Evolutionary conservation across 2,329 filamentous ascomycete genomes (phyloP), one percentile per base, ranked within the genome.

Genomic region (Exophiala aquamarina): DNA sequence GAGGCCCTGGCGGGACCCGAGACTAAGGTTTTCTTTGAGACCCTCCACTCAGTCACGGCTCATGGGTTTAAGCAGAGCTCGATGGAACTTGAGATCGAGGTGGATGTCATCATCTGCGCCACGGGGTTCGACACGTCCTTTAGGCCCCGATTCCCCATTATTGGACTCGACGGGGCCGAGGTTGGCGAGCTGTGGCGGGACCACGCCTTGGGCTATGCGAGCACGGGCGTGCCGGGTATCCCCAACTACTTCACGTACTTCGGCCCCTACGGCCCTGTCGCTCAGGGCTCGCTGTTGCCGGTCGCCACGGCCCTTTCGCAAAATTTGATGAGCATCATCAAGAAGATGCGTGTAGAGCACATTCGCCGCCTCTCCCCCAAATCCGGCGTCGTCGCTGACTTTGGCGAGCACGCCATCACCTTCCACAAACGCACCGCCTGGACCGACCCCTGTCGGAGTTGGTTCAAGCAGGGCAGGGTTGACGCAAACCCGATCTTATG

Each of bases 211-310:
- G 15, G 15, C 13, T 44, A 34, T 29, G n/a, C 35, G 13, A 44
- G 31, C 18, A 9, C 19, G 3, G 23, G 14, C 13, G 35, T 32
- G 23, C n/a, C 23, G 3, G 44, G 17, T 49, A 17, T 63, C 14
- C 61, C 61, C 2, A 62, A 62, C 37, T 62, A 62, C 32, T 46
- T 60, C 10, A 56, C 54, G 13, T 70, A 69, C 56, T 69, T 67
- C 48, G 71, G 70, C 1, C 69, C 70, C 2, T 69, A 68, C 51
- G 66, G 67, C 1, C 69, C 69, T 2, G 54, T 70, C 6, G 68
- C 64, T 20, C 69, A 71, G 46, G 68, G 66, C 31, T 60, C 52
- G 18, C 68, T 72, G 59, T 64, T 70, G 58, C 69, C 69, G 1
- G 56, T 71, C 1, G 67, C 70, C 56, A 67, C 70, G 43, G 51